phyloP scores from a whole-genome alignment of 2,329 filamentous ascomycete genomes.

The Trichoderma arundinaceum region DNA sequence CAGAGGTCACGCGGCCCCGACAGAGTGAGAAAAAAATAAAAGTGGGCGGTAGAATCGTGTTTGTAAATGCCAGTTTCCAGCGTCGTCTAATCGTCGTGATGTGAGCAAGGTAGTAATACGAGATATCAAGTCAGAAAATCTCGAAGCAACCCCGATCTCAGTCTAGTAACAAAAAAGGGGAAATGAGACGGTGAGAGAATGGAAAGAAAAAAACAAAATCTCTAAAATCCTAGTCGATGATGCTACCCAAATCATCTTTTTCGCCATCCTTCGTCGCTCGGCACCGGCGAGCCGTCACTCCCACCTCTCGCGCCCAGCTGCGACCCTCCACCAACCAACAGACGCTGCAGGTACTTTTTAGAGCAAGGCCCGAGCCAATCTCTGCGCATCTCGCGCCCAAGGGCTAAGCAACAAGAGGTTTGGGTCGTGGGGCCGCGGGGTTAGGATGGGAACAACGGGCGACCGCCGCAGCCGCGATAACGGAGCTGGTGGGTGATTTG shows the following conservation, averaged over 20 bases:
- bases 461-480: conserved; percentile 11
- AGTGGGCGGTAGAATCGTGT: conserved; percentile 5
- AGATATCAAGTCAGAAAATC: neutral
- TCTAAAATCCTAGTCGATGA: conserved; percentile 18
- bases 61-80: conserved; percentile 9
- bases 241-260: conserved; percentile 29
- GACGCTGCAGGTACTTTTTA: conserved; percentile 15
- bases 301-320: neutral
- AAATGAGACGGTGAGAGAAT: neutral
- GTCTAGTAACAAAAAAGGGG: neutral
- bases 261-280: conserved; percentile 30
- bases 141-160: neutral
- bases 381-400: conserved; percentile 15
- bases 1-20: conserved; percentile 16
- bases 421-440: conserved; percentile 26
- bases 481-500: conserved; percentile 12
- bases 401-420: conserved; percentile 15
- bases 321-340: conserved; percentile 2
- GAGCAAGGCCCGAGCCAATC: conserved; percentile 7
- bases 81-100: neutral
- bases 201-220: neutral
- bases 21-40: conserved; percentile 1
- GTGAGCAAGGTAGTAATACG: neutral
- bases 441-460: conserved; percentile 12
- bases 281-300: conserved; percentile 26